A percentile compares a stretch with the other conserved stretches of the same genome.
Conservation (phyloP, 768 basidiomycete genomes). For the Mycena chlorophos region DNA sequence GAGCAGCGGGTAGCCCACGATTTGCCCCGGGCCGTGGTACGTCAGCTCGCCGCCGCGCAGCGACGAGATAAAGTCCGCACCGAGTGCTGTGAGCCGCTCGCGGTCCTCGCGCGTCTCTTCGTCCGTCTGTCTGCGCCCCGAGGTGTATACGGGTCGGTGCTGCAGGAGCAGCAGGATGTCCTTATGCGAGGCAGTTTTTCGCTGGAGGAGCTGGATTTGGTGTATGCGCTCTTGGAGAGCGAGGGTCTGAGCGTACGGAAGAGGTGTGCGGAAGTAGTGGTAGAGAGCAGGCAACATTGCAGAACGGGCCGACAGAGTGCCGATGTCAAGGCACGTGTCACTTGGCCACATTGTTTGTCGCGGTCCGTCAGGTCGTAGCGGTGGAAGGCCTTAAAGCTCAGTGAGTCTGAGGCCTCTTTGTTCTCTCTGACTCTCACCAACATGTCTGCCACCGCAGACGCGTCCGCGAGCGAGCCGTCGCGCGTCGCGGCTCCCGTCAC, state of each 20-base stretch:
- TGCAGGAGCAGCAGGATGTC: slow-evolving; percentile 80
- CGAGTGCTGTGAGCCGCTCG: slow-evolving; percentile 64
- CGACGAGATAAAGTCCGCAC: slow-evolving; percentile 85
- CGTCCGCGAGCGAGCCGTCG: no score
- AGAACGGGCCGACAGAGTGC: no score
- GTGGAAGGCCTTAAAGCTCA: no score
- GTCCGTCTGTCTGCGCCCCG: slow-evolving; percentile 83
- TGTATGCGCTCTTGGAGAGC: slow-evolving; percentile 73
- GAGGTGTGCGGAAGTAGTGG: slow-evolving; percentile 74
- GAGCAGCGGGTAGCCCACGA: slow-evolving; percentile 92
- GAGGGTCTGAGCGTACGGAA: slow-evolving; percentile 73
- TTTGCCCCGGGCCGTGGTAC: slow-evolving; percentile 96
- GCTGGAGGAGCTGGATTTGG: slow-evolving; percentile 57
- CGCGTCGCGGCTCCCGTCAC: no score
- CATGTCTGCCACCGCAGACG: no score
- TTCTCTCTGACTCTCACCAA: no score
- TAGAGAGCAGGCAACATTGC: slow-evolving; percentile 57
- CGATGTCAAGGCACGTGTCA: no score
- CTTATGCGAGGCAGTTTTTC: slow-evolving; percentile 41
- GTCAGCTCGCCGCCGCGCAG: slow-evolving; percentile 91
- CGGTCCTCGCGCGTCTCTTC: slow-evolving; percentile 59
- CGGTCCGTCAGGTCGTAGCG: no score
- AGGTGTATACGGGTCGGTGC: slow-evolving; percentile 93
- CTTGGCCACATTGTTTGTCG: no score
- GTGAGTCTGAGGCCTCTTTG: no score